Conservation (phyloP, 345 rosid species). For the Corymbia maculata region DNA sequence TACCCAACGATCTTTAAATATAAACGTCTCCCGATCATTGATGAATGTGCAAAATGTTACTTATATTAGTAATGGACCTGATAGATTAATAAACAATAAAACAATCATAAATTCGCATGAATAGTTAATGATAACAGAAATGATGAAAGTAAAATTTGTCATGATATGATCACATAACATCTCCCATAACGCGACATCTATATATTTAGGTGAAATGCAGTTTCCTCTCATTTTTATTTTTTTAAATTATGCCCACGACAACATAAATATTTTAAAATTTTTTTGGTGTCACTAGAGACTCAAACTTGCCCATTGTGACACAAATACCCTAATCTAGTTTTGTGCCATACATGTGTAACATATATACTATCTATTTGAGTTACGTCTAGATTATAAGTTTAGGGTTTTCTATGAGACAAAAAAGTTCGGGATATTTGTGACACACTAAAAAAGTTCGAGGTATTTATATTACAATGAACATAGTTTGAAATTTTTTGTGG, state of each 20-base stretch:
- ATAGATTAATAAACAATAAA: not conserved
- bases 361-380: too few relatives aligned
- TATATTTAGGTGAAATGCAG: not conserved
- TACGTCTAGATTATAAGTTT: too few relatives aligned
- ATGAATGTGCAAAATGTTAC: not conserved
- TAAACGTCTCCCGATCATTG: not conserved
- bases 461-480: too few relatives aligned
- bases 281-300: not conserved
- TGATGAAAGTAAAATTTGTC: not conserved
- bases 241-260: too few relatives aligned
- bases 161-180: not conserved
- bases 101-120: not conserved
- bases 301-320: not conserved
- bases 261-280: not conserved
- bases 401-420: too few relatives aligned
- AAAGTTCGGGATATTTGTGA: not conserved
- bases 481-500: not conserved
- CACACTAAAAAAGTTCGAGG: fast-evolving
- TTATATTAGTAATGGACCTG: not conserved
- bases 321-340: too few relatives aligned
- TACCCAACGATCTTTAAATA: not conserved
- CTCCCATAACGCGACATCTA: not conserved
- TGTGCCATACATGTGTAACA: not conserved
- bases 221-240: not conserved
- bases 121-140: not conserved